phyloP scores from a whole-genome alignment of 2,329 filamentous ascomycete species.

The Exophiala spinifera region DNA sequence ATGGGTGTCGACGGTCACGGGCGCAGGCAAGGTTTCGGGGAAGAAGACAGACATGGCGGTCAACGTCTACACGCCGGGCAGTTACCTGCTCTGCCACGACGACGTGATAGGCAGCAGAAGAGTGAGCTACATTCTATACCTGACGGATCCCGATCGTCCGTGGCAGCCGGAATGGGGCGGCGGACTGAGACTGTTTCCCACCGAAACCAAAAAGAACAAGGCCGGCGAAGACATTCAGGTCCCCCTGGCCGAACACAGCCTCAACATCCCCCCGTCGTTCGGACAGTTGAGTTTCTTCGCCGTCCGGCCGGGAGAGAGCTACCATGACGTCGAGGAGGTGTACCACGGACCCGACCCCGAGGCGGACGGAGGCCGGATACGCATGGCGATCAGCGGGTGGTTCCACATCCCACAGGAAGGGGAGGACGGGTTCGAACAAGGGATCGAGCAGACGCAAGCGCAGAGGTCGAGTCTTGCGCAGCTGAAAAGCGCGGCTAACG shows the following conservation, averaged over 20 bases:
- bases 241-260: constrained; percentile 71
- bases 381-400: constrained; percentile 99
- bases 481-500: constrained; percentile 76
- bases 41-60: constrained; percentile 99
- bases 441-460: constrained; percentile 81
- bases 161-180: constrained; percentile 95
- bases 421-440: constrained; percentile 85
- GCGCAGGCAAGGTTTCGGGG: constrained; percentile 81
- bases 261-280: constrained; percentile 89
- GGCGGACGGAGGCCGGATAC: constrained; percentile 61
- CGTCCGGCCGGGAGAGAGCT: constrained; percentile 96
- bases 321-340: constrained; percentile 98
- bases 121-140: constrained; percentile 94
- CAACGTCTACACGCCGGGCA: constrained; percentile 96
- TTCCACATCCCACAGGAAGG: constrained; percentile 96
- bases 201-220: constrained; percentile 60
- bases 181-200: constrained; percentile 82
- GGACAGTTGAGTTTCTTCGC: constrained; percentile 98
- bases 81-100: constrained; percentile 93
- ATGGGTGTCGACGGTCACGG: constrained; percentile 83
- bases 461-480: constrained; percentile 90
- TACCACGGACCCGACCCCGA: constrained; percentile 65
- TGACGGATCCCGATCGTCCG: constrained; percentile 84
- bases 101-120: constrained; percentile 97
- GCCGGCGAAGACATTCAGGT: constrained; percentile 74